These are phyloP conservation scores for Podila clonocystis DNA, from an alignment of 192 early-diverging fungal genomes.

Conservation along the genomic window DNA sequence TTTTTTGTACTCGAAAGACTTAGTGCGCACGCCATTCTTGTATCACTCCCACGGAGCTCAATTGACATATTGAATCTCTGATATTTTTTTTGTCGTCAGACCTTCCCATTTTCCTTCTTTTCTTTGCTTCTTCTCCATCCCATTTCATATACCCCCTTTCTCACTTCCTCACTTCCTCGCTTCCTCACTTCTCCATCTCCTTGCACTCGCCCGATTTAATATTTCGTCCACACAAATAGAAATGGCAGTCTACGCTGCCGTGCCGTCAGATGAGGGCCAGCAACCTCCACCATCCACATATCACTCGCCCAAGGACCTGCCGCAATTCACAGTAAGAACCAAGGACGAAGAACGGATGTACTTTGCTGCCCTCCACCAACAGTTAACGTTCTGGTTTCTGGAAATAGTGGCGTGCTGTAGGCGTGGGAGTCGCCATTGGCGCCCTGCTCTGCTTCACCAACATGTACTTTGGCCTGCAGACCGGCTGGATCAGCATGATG, in stretches of 20 bases:
- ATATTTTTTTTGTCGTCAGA: background rate
- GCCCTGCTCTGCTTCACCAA: constrained; percentile 84
- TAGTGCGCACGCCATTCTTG: too few species aligned
- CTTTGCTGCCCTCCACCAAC: too few species aligned
- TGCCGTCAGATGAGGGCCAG: constrained; percentile 20
- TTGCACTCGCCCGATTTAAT: background rate
- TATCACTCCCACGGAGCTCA: too few species aligned
- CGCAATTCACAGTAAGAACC: constrained; percentile 40
- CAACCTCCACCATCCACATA: background rate
- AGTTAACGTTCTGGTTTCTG: too few species aligned
- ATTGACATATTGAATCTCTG: too few species aligned
- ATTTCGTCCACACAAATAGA: background rate
- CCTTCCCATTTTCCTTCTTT: constrained; percentile 8
- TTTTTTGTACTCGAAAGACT: too few species aligned
- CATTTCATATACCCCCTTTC: background rate
- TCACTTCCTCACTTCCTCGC: background rate
- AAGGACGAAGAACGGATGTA: background rate
- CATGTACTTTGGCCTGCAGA: constrained; percentile 89
- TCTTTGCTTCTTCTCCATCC: background rate
- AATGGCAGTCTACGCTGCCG: constrained; percentile 25
- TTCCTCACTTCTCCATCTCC: too few species aligned
- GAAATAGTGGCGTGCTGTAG: constrained; percentile 57
- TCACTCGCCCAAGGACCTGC: constrained; percentile 28
- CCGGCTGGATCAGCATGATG: constrained; percentile 86
- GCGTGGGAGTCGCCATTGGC: constrained; percentile 74